Evolutionary conservation across 495 filamentous ascomycete species (phyloP), one percentile per base, ranked within the genome.

Genomic region (Mycothermus thermophilus): DNA sequence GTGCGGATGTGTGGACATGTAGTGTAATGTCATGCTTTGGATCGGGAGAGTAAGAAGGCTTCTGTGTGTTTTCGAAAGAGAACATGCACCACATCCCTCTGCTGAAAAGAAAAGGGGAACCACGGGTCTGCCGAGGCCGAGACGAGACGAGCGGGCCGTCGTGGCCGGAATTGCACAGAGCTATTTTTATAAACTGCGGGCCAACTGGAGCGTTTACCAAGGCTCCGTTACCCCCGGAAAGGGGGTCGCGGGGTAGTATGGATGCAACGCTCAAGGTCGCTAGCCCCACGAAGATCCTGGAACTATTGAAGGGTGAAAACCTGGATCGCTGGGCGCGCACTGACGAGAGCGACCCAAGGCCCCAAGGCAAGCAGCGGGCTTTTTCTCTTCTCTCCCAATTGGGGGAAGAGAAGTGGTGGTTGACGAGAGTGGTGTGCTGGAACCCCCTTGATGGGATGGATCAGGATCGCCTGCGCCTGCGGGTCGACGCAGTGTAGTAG

Each of bases 241-340:
- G n/a, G 19, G 23, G 35, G n/a, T 30, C 26, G 41, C 8, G 15
- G 24, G 35, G 41, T 38, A 20, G 35, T 23, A 38, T 19, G 20
- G 25, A 38, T 43, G 41, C 41, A 9, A 43, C 41, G 25, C 27
- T 38, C n/a, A 27, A 26, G 23, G 15, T 30, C 31, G 31, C 31
- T 38, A 43, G 35, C 35, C 31, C 26, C n/a, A 22, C 2, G 16
- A 35, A 43, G 35, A 43, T 30, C 40, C 35, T 43, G 34, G 30
- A 38, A n/a, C 34, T 38, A 43, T 38, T 43, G 41, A 43, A 37
- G 27, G 19, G 34, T n/a, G 19, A 32, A 43, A 43, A 34, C 41
- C 41, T 25, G 41, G 41, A 35, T 38, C 38, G 23, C 12, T 17
- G 14, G 30, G 17, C n/a, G 19, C 30, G 34, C 34, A 38, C 25